phyloP scores from a whole-genome alignment of 2,329 filamentous ascomycete species.

The Thyridium curvatum region DNA sequence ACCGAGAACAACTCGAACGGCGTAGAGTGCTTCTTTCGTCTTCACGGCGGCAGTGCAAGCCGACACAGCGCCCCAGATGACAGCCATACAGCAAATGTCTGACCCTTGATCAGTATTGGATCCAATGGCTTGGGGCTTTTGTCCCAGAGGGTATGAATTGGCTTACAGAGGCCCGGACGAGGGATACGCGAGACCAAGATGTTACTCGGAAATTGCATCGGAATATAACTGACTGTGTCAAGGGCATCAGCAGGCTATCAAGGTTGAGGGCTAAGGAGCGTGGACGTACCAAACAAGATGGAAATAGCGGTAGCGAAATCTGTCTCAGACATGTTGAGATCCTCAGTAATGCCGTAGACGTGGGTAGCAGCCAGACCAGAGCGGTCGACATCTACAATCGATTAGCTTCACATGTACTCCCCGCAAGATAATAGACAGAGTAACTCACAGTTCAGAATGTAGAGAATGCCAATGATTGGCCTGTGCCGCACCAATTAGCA shows the following conservation, averaged over 20 bases:
- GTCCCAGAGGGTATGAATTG: no score
- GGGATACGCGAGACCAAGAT: conserved; percentile 16
- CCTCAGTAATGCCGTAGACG: conserved; percentile 30
- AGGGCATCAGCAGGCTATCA: no score
- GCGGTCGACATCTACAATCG: background rate
- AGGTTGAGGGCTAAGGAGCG: no score
- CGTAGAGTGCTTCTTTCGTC: conserved; percentile 23
- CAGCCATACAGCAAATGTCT: conserved; percentile 19
- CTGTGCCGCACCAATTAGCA: no score
- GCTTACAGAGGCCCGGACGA: conserved; percentile 15
- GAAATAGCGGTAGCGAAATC: conserved; percentile 32
- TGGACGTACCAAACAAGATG: conserved; percentile 38
- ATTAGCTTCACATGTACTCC: no score
- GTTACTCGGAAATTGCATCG: conserved; percentile 25
- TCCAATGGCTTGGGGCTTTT: no score
- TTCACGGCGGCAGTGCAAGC: conserved; percentile 26
- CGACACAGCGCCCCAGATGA: conserved; percentile 22
- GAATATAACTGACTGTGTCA: conserved; percentile 37
- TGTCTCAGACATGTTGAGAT: conserved; percentile 26
- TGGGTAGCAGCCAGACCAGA: conserved; percentile 29
- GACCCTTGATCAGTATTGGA: no score
- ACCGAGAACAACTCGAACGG: conserved; percentile 27
- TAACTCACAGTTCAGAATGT: conserved; percentile 21
- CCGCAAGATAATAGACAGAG: no score
- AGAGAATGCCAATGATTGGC: conserved; percentile 24